Evolutionary conservation across 192 early-diverging fungal species (phyloP), one percentile per base, ranked within the genome.

Genomic region (Coemansia sp.): DNA sequence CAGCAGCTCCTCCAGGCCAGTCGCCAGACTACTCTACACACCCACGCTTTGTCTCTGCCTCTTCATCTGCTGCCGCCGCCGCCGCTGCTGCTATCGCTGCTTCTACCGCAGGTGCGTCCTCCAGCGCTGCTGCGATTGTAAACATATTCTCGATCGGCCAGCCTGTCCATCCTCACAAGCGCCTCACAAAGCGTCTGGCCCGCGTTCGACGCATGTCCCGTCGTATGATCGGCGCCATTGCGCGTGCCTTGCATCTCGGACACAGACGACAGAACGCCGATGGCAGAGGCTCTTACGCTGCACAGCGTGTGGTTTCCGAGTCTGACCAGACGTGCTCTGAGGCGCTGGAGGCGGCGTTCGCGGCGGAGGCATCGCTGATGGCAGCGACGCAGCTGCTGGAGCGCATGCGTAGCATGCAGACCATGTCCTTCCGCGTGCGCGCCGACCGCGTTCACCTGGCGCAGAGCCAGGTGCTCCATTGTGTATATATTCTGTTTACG

Each of bases 381-480:
- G 15, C 61, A 19, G 40, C 79, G 14, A 61, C 75, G 40, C 40
- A 52, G 27, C 53, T 65, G 33, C 59, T 82, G 33, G 67, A 67
- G 37, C 45, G 34, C 28, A 59, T 61, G 31, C 55, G 67, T 41
- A 63, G 50, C 59, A 61, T 70, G 11, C 66, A 54, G 17, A 69
- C 72, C 25, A 47, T 63, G 14, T 56, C 70, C 25, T 82, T 82
- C 58, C 57, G 71, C n/a, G 54, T 62, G 65, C 65, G 72, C 30
- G 80, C 82, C 47, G 86, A 85, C 55, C 72, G 81, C n/a, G 85
- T 89, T 8, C 88, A 89, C 68, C 48, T 66, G 53, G 68, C 72
- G 29, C 88, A 89, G 65, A 64, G 71, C 9, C 66, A 78, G 30
- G 68, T 87, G 40, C 82, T 89, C 27, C 72, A 77, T 31, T 64